Base-by-base conservation (phyloP, 2,329 filamentous ascomycete genomes). In the Diplodia scrobiculata region DNA sequence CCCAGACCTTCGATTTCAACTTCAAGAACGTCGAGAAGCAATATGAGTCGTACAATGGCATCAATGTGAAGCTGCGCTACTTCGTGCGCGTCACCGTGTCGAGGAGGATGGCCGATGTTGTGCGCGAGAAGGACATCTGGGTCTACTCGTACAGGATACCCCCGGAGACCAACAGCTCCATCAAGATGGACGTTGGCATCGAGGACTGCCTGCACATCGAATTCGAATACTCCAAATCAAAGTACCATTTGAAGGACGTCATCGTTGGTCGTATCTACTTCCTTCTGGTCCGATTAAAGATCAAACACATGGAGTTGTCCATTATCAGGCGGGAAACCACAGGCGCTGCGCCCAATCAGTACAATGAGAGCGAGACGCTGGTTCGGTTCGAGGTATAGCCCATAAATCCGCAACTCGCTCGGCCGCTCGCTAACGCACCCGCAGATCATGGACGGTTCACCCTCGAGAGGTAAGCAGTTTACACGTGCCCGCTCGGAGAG, bases 11-110 rank as follows among this genome's bases (percentile, higher is more conserved):
- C 79, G 92, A 96, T 72, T 99, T 99, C 87, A 96, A 97, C 83
- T 99, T 99, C 87, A 98, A 98, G 80, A 99, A 98, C 79, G 92
- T 99, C 73, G 95, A 99, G 86, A 99, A 99, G 84, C 93, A 96
- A 79, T 99, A 99, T 84, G 96, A 99, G 81, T 97, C 93, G 70
- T 99, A 99, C 85, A 96, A 97, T 78, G 95, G 95, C 76, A 99
- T 99, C 87, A 99, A 99, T 77, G 95, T 99, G 74, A 96, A 97
- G 84, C 86, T 99, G 77, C 92, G 95, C 72, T 99, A 99, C 86
- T 98, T 98, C 80, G 89, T 98, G 67, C 91, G 93, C 72, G 95
- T 98, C 72, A 99, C 95, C 41, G 95, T 99, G 55, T 96, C 92
- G 62, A 88, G 95, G 74, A 88, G 95, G 77, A 98, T 99, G 92